A percentile compares a stretch with the other conserved stretches of the same genome.
These are phyloP conservation scores for Wilcoxina mikolae DNA, from an alignment of 495 filamentous ascomycete genomes.

Conservation along the genomic window DNA sequence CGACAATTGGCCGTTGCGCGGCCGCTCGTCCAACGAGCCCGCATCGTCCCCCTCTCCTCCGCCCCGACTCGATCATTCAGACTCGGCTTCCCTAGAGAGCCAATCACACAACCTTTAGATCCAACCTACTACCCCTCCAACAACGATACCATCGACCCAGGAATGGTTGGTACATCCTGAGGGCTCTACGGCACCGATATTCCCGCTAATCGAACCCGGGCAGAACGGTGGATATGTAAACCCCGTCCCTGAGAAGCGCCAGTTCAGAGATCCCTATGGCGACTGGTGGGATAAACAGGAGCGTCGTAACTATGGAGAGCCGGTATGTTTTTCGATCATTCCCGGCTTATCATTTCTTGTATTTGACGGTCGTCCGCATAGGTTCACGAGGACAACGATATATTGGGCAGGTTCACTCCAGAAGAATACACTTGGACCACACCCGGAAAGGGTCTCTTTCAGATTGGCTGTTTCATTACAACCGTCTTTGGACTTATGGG, in stretches of 20 bases:
- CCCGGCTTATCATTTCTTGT: not conserved
- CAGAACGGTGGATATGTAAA: constrained; percentile 91
- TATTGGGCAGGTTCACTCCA: constrained; percentile 77
- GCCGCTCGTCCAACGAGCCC: constrained; percentile 30
- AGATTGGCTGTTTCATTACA: constrained; percentile 60
- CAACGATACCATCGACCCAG: constrained; percentile 22
- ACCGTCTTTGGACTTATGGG: constrained; percentile 55
- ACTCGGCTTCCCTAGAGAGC: constrained; percentile 12
- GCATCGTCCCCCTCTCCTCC: constrained; percentile 20
- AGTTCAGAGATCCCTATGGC: constrained; percentile 79
- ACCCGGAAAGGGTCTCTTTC: constrained; percentile 52
- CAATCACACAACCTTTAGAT: constrained; percentile 8
- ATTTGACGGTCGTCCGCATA: not conserved
- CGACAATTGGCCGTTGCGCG: constrained; percentile 32
- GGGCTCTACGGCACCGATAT: not conserved
- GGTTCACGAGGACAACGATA: constrained; percentile 90
- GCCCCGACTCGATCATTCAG: constrained; percentile 13
- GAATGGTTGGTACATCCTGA: constrained; percentile 16
- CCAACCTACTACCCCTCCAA: constrained; percentile 10
- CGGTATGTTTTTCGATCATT: constrained; percentile 29
- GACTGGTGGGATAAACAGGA: constrained; percentile 98
- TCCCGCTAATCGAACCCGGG: constrained; percentile 1
- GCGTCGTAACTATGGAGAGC: constrained; percentile 87
- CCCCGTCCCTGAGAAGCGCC: constrained; percentile 66
- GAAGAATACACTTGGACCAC: constrained; percentile 71